A percentile compares a stretch with the other conserved stretches of the same genome.
phyloP scores from a whole-genome alignment of 2,329 filamentous ascomycete species.

The Didymella sp. region DNA sequence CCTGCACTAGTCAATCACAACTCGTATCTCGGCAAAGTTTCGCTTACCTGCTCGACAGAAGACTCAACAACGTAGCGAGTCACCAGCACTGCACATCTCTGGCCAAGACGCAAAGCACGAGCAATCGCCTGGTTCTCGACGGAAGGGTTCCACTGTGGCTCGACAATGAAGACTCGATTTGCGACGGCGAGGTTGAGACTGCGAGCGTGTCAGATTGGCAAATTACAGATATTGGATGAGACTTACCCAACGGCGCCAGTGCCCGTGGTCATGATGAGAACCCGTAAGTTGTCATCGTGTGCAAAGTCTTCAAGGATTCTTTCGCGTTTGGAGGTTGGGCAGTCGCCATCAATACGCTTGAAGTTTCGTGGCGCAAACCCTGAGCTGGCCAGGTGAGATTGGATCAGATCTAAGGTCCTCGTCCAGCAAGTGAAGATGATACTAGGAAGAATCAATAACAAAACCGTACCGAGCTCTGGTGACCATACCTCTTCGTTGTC shows the following conservation, averaged over 20 bases:
- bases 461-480: too few relatives aligned
- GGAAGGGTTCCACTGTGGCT: conserved; percentile 63
- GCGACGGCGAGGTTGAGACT: conserved; percentile 60
- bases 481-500: conserved; percentile 42
- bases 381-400: conserved; percentile 19
- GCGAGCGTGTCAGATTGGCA: neutral
- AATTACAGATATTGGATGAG: neutral
- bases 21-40: too few relatives aligned
- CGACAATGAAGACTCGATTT: conserved; percentile 59
- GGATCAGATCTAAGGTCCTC: conserved; percentile 35
- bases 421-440: conserved; percentile 47
- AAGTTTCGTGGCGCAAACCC: conserved; percentile 24
- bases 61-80: conserved; percentile 55
- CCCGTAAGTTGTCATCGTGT: conserved; percentile 26
- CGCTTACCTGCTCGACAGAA: neutral
- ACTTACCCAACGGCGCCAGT: conserved; percentile 60
- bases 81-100: conserved; percentile 53
- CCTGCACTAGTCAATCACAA: too few relatives aligned
- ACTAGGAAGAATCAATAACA: too few relatives aligned
- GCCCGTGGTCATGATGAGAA: conserved; percentile 62
- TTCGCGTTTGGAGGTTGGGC: conserved; percentile 48
- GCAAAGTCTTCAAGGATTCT: conserved; percentile 52
- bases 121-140: conserved; percentile 62
- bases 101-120: conserved; percentile 57
- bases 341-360: conserved; percentile 56